Evolutionary conservation across 805 yeast genomes (phyloP).

Genomic region (Priceomyces haplophilus): DNA sequence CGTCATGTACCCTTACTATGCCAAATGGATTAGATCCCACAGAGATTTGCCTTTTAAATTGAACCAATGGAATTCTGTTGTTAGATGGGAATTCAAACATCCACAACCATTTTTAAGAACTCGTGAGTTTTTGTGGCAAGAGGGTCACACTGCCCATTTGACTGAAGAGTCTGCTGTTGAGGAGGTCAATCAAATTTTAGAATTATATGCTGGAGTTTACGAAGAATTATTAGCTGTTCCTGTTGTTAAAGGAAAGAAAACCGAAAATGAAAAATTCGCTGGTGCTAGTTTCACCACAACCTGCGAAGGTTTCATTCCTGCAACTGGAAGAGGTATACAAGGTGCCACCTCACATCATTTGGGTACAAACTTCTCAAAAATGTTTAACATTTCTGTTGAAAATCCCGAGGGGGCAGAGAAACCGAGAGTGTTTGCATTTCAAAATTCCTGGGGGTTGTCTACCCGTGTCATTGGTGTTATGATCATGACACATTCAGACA

Average conservation of each 20-base stretch:
- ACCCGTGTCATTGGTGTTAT: conserved; percentile 99
- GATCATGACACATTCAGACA: conserved; percentile 98
- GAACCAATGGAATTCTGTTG: conserved; percentile 99
- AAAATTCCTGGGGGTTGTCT: conserved; percentile 98
- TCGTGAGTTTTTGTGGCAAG: conserved; percentile 99
- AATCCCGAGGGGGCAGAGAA: conserved; percentile 88
- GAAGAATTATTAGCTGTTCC: conserved; percentile 96
- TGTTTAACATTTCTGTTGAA: conserved; percentile 95
- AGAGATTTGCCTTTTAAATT: conserved; percentile 94
- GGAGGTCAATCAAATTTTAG: conserved; percentile 85
- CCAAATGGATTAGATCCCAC: conserved; percentile 98
- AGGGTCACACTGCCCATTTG: conserved; percentile 98
- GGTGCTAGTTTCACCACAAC: conserved; percentile 97
- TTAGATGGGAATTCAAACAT: conserved; percentile 99
- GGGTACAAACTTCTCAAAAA: conserved; percentile 97
- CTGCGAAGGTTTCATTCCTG: conserved; percentile 93
- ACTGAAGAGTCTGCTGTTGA: conserved; percentile 74
- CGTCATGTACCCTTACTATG: conserved; percentile 98
- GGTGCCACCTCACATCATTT: conserved; percentile 98
- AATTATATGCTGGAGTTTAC: conserved; percentile 79
- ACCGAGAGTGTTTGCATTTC: conserved; percentile 86
- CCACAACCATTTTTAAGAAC: conserved; percentile 99
- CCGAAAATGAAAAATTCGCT: conserved; percentile 97
- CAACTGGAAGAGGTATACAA: conserved; percentile 99
- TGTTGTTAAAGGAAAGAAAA: conserved; percentile 89